Conservation (phyloP, 192 early-diverging fungal genomes). For the Thamnidium elegans region DNA sequence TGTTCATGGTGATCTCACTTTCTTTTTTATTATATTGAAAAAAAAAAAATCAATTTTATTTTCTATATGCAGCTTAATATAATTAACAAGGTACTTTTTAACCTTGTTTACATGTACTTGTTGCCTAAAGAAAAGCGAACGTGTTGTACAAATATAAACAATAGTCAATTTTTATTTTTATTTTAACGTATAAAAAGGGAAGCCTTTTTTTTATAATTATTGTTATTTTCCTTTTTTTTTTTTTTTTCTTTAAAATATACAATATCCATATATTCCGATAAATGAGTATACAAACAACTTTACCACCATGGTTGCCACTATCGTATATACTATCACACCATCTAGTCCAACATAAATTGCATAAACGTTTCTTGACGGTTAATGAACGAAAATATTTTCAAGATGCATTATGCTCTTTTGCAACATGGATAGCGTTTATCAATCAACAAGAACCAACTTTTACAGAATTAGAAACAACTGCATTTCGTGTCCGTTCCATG, state of each 20-base stretch:
- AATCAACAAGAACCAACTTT: neutral
- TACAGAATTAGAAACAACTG: slow-evolving; percentile 42
- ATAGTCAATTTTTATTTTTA: no score
- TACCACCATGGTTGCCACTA: slow-evolving; percentile 12
- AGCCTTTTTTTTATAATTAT: neutral
- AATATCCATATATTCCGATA: neutral
- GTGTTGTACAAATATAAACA: no score
- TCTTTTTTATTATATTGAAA: no score
- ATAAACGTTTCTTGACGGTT: slow-evolving; percentile 10
- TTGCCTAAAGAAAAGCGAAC: no score
- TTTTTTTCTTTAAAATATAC: slow-evolving; percentile 3
- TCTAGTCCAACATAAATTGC: slow-evolving; percentile 12
- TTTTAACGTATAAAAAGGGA: neutral
- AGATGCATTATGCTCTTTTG: slow-evolving; percentile 9
- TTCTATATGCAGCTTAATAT: no score
- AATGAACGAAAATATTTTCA: slow-evolving; percentile 25
- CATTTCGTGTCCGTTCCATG: slow-evolving; percentile 67
- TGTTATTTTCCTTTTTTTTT: neutral
- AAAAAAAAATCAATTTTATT: no score
- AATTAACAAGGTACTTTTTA: no score
- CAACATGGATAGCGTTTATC: slow-evolving; percentile 20
- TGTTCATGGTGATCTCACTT: no score
- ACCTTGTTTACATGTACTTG: no score
- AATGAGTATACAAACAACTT: neutral
- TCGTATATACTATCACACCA: slow-evolving; percentile 19